phyloP scores from a whole-genome alignment of 2,329 filamentous ascomycete genomes.

The Cladosporium sp. region DNA sequence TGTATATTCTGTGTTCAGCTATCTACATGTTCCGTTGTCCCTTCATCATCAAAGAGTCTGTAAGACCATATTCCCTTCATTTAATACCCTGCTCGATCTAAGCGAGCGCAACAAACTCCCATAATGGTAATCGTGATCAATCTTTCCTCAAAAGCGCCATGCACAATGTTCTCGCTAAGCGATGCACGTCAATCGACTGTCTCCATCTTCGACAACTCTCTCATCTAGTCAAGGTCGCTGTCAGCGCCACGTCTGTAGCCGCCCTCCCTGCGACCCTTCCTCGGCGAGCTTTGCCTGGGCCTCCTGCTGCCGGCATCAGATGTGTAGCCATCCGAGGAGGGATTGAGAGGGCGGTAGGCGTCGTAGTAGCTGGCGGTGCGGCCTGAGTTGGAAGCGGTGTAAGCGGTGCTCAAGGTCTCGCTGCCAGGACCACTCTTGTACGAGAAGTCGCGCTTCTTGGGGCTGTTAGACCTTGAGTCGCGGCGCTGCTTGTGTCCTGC shows the following conservation, averaged over 20 bases:
- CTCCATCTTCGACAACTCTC: not conserved
- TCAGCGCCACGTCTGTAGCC: slow-evolving; percentile 26
- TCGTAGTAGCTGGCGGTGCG: slow-evolving; percentile 32
- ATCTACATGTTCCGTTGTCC: slow-evolving; percentile 11
- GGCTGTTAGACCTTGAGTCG: slow-evolving; percentile 27
- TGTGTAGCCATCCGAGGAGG: slow-evolving; percentile 17
- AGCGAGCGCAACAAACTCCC: not conserved
- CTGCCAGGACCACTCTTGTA: slow-evolving; percentile 29
- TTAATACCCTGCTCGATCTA: not conserved
- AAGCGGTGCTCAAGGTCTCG: slow-evolving; percentile 34
- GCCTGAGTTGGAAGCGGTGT: slow-evolving; percentile 31
- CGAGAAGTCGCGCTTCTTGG: slow-evolving; percentile 33
- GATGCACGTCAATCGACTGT: not conserved
- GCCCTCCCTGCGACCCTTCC: slow-evolving; percentile 26
- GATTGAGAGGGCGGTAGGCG: slow-evolving; percentile 30
- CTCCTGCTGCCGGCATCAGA: slow-evolving; percentile 19
- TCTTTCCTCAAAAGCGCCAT: slow-evolving; percentile 3
- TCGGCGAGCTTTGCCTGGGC: slow-evolving; percentile 32
- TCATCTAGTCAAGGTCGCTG: slow-evolving; percentile 24
- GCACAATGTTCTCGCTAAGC: not conserved
- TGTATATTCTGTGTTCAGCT: slow-evolving; percentile 3
- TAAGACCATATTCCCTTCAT: not conserved
- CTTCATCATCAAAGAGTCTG: slow-evolving; percentile 2
- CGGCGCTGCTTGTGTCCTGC: slow-evolving; percentile 26
- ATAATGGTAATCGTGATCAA: slow-evolving; percentile 6